These are phyloP conservation scores for Melastoma candidum DNA, from an alignment of 441 rosid species.

Conservation along the genomic window DNA sequence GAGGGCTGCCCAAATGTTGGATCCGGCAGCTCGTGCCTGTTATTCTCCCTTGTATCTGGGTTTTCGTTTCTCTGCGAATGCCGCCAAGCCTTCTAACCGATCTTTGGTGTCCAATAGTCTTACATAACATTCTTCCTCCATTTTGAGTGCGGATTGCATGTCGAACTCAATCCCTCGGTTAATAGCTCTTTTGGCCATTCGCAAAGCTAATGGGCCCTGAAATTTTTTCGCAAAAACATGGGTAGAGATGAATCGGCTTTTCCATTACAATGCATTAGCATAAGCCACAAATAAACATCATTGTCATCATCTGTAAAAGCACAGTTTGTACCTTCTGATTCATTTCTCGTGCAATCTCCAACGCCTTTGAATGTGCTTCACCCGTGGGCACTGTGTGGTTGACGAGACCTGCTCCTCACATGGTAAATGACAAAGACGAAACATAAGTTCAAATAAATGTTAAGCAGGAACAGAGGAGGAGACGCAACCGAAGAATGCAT, in stretches of 20 bases:
- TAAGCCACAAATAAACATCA: not conserved
- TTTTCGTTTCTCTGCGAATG: conserved; percentile 85
- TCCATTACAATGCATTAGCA: not conserved
- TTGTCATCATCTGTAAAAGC: not conserved
- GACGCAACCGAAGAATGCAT: conserved; percentile 5
- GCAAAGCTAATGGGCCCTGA: conserved; percentile 79
- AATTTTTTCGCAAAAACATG: conserved; percentile 4
- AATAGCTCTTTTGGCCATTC: conserved; percentile 70
- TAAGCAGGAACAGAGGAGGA: not conserved
- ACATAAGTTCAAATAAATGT: not conserved
- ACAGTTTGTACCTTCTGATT: conserved; percentile 49
- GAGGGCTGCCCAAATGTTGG: too few relatives aligned
- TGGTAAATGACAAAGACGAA: not conserved
- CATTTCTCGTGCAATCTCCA: conserved; percentile 70
- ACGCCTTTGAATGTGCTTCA: conserved; percentile 52
- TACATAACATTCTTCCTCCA: conserved; percentile 74
- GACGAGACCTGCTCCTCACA: conserved; percentile 46
- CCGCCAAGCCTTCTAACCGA: conserved; percentile 86
- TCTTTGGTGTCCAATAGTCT: conserved; percentile 49
- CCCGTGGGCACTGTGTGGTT: conserved; percentile 65
- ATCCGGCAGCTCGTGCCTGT: conserved; percentile 1
- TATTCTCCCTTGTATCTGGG: conserved; percentile 56
- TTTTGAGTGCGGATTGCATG: conserved; percentile 39
- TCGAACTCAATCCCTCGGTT: conserved; percentile 47
- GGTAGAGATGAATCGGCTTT: not conserved